Base-by-base conservation (phyloP, 2,329 filamentous ascomycete species). In the Geosmithia morbida region DNA sequence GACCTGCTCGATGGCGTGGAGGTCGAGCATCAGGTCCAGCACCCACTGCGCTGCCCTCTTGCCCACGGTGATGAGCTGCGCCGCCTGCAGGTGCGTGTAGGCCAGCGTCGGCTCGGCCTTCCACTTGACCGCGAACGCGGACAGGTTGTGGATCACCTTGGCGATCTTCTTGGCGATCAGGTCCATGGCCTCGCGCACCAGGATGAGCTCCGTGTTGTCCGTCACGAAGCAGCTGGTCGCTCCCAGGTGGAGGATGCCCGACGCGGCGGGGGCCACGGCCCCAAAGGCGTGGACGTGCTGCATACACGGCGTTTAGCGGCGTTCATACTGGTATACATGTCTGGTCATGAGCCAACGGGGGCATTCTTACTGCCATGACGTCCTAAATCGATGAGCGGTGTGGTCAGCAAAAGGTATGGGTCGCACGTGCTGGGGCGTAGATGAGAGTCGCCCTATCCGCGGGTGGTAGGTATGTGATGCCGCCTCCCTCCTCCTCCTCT, bases 171-270 rank as follows among this genome's bases (percentile, higher is more conserved):
- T 79, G 8, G 85, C 68, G 3, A 94, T 62, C n/a, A 94, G 66
- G 54, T 90, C 78, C 48, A 94, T 67, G 6, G 78, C 87, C 30
- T 67, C 57, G 5, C 55, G 55, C 49, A 63, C 75, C 56, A 94
- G 77, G 52, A 94, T 87, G 37, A 90, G 67, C 55, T 90, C 86
- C 2, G 81, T 74, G 53, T 88, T 87, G 58, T 88, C 85, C 48
- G 83, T 89, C 40, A 51, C 48, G 43, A 42, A 48, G 45, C 48
- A 51, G 41, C 20, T 40, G n/a, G 43, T 49, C 8, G 44, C 50
- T 10, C 82, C 83, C 62, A 75, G 79, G 62, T 95, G 88, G 50
- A 95, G 90, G 55, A 92, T 85, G 33, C 85, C 85, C 14, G 84
- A 85, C 10, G 87, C 87, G 33, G 77, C 82, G 1, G 86, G 86